Conservation (phyloP, 2,329 filamentous ascomycete genomes). For the Fusarium sp. region DNA sequence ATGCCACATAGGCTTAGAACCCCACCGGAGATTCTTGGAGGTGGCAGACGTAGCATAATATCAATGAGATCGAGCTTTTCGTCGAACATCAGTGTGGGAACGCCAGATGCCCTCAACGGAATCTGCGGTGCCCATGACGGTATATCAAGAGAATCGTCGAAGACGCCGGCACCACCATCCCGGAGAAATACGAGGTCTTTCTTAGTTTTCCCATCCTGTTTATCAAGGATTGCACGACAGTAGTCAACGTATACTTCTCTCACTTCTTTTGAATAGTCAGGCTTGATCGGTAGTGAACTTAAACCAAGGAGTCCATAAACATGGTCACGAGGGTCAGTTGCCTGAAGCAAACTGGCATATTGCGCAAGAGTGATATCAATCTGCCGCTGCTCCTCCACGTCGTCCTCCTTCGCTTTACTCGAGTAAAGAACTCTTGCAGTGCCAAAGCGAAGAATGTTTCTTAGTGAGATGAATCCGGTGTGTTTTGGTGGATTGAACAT, state of each 20-base stretch:
- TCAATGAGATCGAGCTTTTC: neutral
- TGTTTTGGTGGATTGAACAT: neutral
- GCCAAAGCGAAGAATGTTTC: conserved; percentile 1
- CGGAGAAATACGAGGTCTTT: neutral
- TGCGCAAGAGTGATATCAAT: neutral
- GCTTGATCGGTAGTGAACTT: neutral
- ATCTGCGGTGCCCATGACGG: conserved; percentile 10
- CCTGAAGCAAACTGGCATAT: neutral
- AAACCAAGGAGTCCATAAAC: conserved; percentile 4
- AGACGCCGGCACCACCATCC: conserved; percentile 5
- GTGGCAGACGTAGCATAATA: fast-evolving
- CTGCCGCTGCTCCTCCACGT: no score
- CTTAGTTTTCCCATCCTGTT: neutral
- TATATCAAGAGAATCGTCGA: neutral
- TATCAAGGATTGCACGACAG: neutral
- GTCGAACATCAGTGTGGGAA: neutral
- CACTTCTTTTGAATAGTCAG: conserved; percentile 7
- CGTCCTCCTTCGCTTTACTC: neutral
- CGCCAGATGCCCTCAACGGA: neutral
- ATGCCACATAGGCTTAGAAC: neutral
- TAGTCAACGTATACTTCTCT: conserved; percentile 1
- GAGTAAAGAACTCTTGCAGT: neutral
- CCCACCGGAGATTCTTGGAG: neutral
- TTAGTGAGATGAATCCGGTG: neutral
- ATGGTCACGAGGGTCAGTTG: conserved; percentile 2